Conservation (phyloP, 768 basidiomycete genomes). For the Arthromyces matolae region DNA sequence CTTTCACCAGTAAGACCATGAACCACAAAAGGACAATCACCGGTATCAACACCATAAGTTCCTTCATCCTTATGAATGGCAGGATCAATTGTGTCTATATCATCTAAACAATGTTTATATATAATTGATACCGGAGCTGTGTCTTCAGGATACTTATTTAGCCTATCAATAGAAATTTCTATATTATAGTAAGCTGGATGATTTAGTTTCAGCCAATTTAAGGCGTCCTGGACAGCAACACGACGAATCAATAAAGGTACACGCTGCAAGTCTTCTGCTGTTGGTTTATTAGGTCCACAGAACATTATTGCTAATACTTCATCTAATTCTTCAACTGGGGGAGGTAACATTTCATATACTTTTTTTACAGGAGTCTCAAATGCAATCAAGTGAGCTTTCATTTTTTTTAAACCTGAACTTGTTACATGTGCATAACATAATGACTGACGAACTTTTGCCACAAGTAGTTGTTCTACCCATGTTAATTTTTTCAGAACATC, state of each 20-base stretch:
- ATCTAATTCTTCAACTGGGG: not conserved
- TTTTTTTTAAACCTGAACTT: conserved; percentile 20
- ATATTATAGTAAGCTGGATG: conserved; percentile 31
- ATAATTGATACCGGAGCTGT: conserved; percentile 22
- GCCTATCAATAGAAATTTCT: conserved; percentile 24
- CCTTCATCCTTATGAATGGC: conserved; percentile 22
- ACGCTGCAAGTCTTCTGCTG: not conserved
- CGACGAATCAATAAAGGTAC: conserved; percentile 25
- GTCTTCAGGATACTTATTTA: conserved; percentile 20
- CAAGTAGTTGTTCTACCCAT: conserved; percentile 25
- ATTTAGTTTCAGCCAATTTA: conserved; percentile 36
- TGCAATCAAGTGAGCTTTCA: conserved; percentile 28
- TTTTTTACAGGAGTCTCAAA: conserved; percentile 24
- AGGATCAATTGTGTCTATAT: not conserved
- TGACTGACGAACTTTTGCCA: conserved; percentile 24
- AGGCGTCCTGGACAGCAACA: no score
- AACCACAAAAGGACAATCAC: conserved; percentile 34
- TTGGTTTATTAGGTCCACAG: not conserved
- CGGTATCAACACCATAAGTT: conserved; percentile 21
- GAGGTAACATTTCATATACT: conserved; percentile 23
- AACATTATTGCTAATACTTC: not conserved
- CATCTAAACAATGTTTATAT: conserved; percentile 6
- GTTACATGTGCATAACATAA: conserved; percentile 25
- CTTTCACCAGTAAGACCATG: conserved; percentile 31
- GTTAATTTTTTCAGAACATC: conserved; percentile 18